Evolutionary conservation across 805 yeast genomes (phyloP).

Genomic region (Zygosaccharomyces siamensis): DNA sequence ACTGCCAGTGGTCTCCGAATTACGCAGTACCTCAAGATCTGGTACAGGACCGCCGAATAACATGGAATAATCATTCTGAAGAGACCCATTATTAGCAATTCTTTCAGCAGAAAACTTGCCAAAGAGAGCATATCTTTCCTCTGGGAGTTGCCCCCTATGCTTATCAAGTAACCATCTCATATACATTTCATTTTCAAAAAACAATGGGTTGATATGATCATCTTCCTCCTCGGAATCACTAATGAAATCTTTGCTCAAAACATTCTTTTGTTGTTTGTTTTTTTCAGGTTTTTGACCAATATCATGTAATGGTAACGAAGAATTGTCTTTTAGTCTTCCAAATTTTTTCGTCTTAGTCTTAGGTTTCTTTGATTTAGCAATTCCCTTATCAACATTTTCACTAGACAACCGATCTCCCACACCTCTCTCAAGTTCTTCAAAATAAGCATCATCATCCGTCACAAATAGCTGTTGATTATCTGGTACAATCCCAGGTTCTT

Average conservation of each 20-base stretch:
- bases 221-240: conserved; percentile 34
- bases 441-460: conserved; percentile 26
- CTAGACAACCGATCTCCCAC: conserved; percentile 8
- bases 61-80: conserved; percentile 19
- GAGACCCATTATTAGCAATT: conserved; percentile 21
- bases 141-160: conserved; percentile 25
- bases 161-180: conserved; percentile 32
- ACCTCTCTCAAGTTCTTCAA: conserved; percentile 21
- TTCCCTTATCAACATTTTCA: conserved; percentile 18
- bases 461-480: conserved; percentile 13
- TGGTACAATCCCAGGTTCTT: conserved; percentile 20
- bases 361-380: conserved; percentile 22
- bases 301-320: conserved; percentile 15
- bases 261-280: conserved; percentile 9
- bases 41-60: conserved; percentile 32
- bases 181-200: conserved; percentile 36
- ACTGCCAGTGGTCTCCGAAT: background rate
- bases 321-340: conserved; percentile 3
- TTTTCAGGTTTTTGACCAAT: conserved; percentile 9
- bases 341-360: conserved; percentile 4
- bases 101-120: conserved; percentile 30
- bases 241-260: conserved; percentile 31
- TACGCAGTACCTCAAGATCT: conserved; percentile 4
- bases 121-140: conserved; percentile 20
- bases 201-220: conserved; percentile 20